These are phyloP conservation scores for Epichloe hybrida DNA, from an alignment of 2,329 filamentous ascomycete species.

Conservation along the genomic window DNA sequence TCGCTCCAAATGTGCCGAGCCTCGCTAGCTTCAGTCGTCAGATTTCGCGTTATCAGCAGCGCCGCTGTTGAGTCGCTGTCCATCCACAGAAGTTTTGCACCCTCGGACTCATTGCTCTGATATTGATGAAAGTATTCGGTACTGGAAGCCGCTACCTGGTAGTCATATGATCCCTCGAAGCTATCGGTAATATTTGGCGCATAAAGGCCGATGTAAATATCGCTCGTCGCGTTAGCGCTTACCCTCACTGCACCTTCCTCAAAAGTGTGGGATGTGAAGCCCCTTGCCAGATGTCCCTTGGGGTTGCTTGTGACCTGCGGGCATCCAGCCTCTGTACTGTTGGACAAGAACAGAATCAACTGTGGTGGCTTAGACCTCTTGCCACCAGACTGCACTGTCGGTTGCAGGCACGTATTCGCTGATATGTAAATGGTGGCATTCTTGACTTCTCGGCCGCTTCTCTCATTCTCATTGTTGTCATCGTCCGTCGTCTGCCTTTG, in stretches of 20 bases:
- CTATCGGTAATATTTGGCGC: constrained; percentile 50
- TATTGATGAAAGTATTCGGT: constrained; percentile 63
- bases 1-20: constrained; percentile 40
- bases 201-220: constrained; percentile 64
- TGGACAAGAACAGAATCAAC: constrained; percentile 66
- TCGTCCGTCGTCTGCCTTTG: background rate
- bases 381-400: constrained; percentile 20
- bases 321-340: constrained; percentile 19
- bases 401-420: constrained; percentile 75
- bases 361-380: constrained; percentile 42
- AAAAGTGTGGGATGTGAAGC: constrained; percentile 27
- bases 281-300: constrained; percentile 17
- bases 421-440: constrained; percentile 57
- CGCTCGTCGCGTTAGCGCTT: constrained; percentile 44
- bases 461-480: background rate
- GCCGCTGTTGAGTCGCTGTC: constrained; percentile 74
- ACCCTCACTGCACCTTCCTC: constrained; percentile 57
- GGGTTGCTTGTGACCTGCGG: constrained; percentile 11
- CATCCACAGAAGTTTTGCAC: constrained; percentile 55
- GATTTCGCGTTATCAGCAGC: constrained; percentile 63
- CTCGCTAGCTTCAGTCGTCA: constrained; percentile 44
- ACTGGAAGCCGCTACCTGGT: constrained; percentile 71
- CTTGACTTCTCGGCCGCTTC: background rate
- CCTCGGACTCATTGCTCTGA: constrained; percentile 21
- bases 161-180: constrained; percentile 59